Evolutionary conservation across 192 early-diverging fungal species (phyloP).

Genomic region (Obelidium mucronatum): DNA sequence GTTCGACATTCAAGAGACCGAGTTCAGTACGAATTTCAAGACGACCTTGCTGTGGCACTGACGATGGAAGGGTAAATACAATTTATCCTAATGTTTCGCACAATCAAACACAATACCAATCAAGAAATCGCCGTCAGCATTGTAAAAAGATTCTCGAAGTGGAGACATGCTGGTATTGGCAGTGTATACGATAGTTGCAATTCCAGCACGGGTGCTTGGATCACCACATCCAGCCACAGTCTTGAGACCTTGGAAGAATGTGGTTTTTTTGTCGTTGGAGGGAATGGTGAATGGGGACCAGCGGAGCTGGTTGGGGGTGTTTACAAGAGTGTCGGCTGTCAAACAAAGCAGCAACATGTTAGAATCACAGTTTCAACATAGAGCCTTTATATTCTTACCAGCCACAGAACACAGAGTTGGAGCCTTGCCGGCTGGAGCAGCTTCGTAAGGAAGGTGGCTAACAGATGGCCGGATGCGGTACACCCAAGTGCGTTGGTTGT

Average conservation of each 20-base stretch:
- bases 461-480: conserved; percentile 96
- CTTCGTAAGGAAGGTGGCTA: conserved; percentile 75
- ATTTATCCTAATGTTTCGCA: background rate
- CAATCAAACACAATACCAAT: conserved; percentile 69
- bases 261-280: conserved; percentile 41
- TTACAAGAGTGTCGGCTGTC: conserved; percentile 53
- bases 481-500: conserved; percentile 88
- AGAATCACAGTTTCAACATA: too few relatives aligned
- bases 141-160: conserved; percentile 74
- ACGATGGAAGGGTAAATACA: background rate
- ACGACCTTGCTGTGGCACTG: conserved; percentile 91
- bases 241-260: conserved; percentile 87
- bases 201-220: conserved; percentile 74
- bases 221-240: conserved; percentile 89
- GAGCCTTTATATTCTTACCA: too few relatives aligned
- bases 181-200: conserved; percentile 86
- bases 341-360: conserved; percentile 57
- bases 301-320: conserved; percentile 88
- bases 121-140: conserved; percentile 91
- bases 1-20: conserved; percentile 79
- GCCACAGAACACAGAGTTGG: background rate
- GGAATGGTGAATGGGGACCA: conserved; percentile 91
- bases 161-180: conserved; percentile 78
- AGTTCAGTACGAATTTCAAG: conserved; percentile 92
- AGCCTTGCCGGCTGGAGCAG: background rate